A percentile compares a stretch with the other conserved stretches of the same genome.
Evolutionary conservation across 306 rosid species (phyloP).

Genomic region (Vachellia pachyceras): DNA sequence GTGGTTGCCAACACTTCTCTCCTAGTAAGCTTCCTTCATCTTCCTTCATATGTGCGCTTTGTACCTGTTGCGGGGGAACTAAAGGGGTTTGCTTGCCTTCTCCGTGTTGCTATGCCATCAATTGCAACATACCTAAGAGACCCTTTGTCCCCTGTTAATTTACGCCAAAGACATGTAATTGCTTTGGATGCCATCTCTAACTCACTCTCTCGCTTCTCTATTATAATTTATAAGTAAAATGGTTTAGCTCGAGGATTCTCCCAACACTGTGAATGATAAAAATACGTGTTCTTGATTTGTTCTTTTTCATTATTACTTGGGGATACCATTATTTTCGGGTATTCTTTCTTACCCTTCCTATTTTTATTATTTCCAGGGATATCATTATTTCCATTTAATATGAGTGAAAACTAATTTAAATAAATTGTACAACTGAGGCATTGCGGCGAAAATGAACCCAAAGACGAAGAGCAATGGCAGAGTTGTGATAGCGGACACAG

Average conservation of each 20-base stretch:
- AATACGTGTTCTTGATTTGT: constrained; percentile 71
- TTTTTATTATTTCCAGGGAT: too few relatives aligned
- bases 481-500: too few relatives aligned
- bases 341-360: constrained; percentile 2
- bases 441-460: too few relatives aligned
- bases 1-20: too few relatives aligned
- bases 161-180: constrained; percentile 97
- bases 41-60: constrained; percentile 92
- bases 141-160: constrained; percentile 98
- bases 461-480: too few relatives aligned
- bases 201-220: constrained; percentile 33
- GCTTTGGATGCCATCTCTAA: constrained; percentile 94
- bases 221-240: constrained; percentile 45
- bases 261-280: constrained; percentile 66
- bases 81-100: constrained; percentile 91
- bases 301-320: constrained; percentile 44
- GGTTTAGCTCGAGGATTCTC: constrained; percentile 46
- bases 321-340: constrained; percentile 43
- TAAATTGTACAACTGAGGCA: too few relatives aligned
- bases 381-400: too few relatives aligned
- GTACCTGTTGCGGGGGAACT: constrained; percentile 98
- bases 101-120: constrained; percentile 98
- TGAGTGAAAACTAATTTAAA: too few relatives aligned
- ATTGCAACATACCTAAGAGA: constrained; percentile 95
- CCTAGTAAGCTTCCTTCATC: too few relatives aligned